phyloP scores from a whole-genome alignment of 768 basidiomycete species.

The Lactarius indigo region DNA sequence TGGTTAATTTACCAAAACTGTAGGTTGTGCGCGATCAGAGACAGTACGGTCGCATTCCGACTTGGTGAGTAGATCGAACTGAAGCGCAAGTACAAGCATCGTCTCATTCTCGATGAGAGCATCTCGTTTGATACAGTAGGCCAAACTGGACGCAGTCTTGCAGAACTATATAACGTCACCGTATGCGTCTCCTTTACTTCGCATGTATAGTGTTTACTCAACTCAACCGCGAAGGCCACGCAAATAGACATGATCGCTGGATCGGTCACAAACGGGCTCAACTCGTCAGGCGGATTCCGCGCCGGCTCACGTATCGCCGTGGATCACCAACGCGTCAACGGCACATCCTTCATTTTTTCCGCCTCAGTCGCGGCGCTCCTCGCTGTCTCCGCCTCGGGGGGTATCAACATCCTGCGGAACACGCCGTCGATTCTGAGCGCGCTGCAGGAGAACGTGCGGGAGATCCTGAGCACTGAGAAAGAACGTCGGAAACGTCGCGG shows the following conservation, averaged over 20 bases:
- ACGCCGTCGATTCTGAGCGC: conserved; percentile 75
- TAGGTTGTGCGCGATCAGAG: conserved; percentile 38
- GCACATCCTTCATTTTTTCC: background rate
- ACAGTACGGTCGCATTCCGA: background rate
- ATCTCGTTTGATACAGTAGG: conserved; percentile 93
- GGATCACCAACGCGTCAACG: background rate
- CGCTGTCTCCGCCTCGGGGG: background rate
- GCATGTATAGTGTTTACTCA: background rate
- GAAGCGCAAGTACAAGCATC: conserved; percentile 93
- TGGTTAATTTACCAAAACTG: conserved; percentile 92
- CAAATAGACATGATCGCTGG: background rate
- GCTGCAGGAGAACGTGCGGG: too few species aligned
- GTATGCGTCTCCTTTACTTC: conserved; percentile 46
- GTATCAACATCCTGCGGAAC: conserved; percentile 31
- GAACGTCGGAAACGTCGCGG: conserved; percentile 81
- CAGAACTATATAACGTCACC: conserved; percentile 56
- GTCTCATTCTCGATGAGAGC: conserved; percentile 90
- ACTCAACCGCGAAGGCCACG: background rate
- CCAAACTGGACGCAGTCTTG: conserved; percentile 11
- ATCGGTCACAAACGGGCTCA: background rate
- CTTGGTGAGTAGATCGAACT: conserved; percentile 70
- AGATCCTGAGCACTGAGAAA: conserved; percentile 78
- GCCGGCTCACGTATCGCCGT: background rate
- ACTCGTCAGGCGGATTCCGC: background rate
- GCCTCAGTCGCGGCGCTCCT: background rate